A percentile compares a stretch with the other conserved stretches of the same genome.
Evolutionary conservation across 768 basidiomycete genomes (phyloP).

Genomic region (Krasilnikovozyma curviuscula): DNA sequence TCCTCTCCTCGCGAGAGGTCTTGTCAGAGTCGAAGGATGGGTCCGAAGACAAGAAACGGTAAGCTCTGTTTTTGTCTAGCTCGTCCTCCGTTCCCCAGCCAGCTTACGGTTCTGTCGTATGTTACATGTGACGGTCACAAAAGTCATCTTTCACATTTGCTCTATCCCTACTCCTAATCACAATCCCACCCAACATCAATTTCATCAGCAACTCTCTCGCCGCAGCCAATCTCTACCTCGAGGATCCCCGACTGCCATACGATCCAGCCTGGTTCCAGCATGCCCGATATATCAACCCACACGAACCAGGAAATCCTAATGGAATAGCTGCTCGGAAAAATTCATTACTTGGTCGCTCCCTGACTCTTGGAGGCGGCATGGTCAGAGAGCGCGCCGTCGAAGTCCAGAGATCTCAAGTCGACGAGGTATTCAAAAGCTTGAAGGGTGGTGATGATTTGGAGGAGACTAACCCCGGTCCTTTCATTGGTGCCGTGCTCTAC

Average conservation of each 20-base stretch:
- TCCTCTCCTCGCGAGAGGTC: constrained; percentile 18
- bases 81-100: constrained; percentile 24
- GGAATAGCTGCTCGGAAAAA: no score
- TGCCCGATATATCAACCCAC: constrained; percentile 70
- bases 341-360: constrained; percentile 49
- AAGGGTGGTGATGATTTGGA: constrained; percentile 67
- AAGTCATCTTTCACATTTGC: constrained; percentile 25
- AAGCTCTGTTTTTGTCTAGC: constrained; percentile 11
- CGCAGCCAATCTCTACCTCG: constrained; percentile 47
- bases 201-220: constrained; percentile 61
- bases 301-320: no score
- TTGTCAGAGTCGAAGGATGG: constrained; percentile 25
- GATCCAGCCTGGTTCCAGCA: constrained; percentile 36
- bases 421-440: constrained; percentile 76
- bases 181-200: constrained; percentile 77
- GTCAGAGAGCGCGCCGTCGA: constrained; percentile 29
- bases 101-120: constrained; percentile 35
- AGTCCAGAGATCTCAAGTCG: constrained; percentile 78
- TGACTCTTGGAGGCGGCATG: constrained; percentile 10
- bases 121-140: constrained; percentile 1
- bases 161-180: constrained; percentile 72
- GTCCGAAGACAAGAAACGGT: constrained; percentile 20
- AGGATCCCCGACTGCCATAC: constrained; percentile 55
- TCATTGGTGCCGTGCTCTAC: constrained; percentile 67
- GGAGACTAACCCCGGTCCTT: constrained; percentile 57